Evolutionary conservation across 768 basidiomycete species (phyloP), one percentile per base, ranked within the genome.

Genomic region (Trametes villosa): DNA sequence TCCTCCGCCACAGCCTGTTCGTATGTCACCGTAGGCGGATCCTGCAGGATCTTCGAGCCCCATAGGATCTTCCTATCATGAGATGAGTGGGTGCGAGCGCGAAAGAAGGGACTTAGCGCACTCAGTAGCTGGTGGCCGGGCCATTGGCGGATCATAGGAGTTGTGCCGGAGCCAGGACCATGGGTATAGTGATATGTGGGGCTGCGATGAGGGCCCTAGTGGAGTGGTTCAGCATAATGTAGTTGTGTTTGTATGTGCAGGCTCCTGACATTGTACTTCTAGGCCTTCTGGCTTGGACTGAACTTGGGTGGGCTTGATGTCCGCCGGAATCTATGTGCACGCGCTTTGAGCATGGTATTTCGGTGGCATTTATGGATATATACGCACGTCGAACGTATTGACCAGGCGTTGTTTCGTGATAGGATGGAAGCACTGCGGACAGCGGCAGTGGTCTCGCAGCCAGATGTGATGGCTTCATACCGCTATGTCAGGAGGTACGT

Each of bases 401-500:
- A 94, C 77, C 11, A 98, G 74, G n/a, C 96, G 82, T 73, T 98
- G 96, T 69, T 93, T 96, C 18, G 96, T 98, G 60, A 86, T 71
- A 0, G 88, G 78, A 73, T 98, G 96, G 69, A 92, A 96, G 73
- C 94, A 96, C 50, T 84, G 77, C 6, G 88, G 77, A 72, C 94
- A 97, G 33, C 94, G 82, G 71, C 96, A 98, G 65, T 98, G 96
- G 69, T 98, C 96, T 44, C 93, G 80, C 24, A 98, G 77, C 91
- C 94, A 97, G 40, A 94, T 83, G 68, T 94, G 86, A 71, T 96
- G 93, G 70, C 96, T 98, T 65, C 27, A 2, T 64, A 7, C n/a
- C 40, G 3, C 11, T 22, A 27, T 46, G 45, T 31, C 12, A 46
- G 45, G 54, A 33, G 53, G 44, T 34, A 38, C 34, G 30, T 17